These are phyloP conservation scores for Scedosporium minutisporum DNA, from an alignment of 2,329 filamentous ascomycete species.

Conservation along the genomic window DNA sequence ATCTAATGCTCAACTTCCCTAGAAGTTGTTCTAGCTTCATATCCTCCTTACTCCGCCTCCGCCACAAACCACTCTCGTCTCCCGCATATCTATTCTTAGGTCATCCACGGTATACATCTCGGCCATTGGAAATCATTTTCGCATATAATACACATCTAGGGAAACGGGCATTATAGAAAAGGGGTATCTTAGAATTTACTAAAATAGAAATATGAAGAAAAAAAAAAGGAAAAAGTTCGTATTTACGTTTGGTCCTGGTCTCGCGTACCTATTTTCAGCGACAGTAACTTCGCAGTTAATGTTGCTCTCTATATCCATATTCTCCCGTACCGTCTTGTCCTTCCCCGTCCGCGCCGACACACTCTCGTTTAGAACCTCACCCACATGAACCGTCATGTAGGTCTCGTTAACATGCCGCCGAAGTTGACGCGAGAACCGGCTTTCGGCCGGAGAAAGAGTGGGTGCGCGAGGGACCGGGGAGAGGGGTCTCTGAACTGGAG, in stretches of 20 bases:
- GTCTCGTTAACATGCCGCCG: neutral
- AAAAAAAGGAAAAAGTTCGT: neutral
- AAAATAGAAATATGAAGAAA: neutral
- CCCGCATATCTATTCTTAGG: neutral
- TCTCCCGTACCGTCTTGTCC: no score
- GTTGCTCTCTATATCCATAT: no score
- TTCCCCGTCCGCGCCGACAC: no score
- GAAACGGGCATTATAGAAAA: neutral
- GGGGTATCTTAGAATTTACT: neutral
- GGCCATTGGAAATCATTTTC: neutral
- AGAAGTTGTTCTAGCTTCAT: neutral
- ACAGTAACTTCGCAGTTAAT: no score
- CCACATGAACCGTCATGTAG: neutral
- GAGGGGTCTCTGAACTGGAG: neutral
- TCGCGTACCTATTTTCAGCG: neutral
- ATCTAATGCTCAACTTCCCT: neutral
- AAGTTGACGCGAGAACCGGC: neutral
- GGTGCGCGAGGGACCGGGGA: neutral
- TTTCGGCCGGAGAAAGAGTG: neutral
- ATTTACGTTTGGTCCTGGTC: neutral
- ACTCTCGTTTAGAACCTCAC: no score
- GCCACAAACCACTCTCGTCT: neutral
- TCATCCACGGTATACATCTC: neutral
- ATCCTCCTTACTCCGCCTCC: neutral
- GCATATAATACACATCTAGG: neutral